Percentiles rank a stretch among this genome's conserved stretches.
Evolutionary conservation across 75 land plant species (phyloP).

Genomic region (Azolla pinnata): DNA sequence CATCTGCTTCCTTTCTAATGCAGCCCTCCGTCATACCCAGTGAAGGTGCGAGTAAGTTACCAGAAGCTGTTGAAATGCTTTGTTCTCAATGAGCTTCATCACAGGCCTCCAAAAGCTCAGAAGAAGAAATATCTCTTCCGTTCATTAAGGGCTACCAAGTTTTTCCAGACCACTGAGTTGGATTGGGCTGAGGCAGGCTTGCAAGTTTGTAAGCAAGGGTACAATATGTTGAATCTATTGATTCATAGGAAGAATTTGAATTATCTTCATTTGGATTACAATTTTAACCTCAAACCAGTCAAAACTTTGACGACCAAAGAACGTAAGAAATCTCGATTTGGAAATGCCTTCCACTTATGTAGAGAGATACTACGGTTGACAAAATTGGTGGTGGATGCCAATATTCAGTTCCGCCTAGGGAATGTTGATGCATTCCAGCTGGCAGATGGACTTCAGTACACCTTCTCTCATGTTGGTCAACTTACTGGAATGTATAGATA

Average conservation of each 20-base stretch:
- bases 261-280: conserved; percentile 95
- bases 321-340: conserved; percentile 96
- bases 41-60: conserved; percentile 95
- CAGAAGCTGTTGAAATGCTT: conserved; percentile 93
- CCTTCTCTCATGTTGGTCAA: conserved; percentile 98
- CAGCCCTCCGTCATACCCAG: conserved; percentile 98
- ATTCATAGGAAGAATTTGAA: conserved; percentile 96
- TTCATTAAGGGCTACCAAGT: conserved; percentile 88
- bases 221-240: conserved; percentile 95
- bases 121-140: conserved; percentile 95
- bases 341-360: conserved; percentile 97
- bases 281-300: conserved; percentile 95
- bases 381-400: conserved; percentile 98
- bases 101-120: conserved; percentile 96
- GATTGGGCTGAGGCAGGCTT: conserved; percentile 99
- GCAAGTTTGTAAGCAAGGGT: conserved; percentile 97
- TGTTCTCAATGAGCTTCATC: conserved; percentile 94
- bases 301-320: conserved; percentile 99
- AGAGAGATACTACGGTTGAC: conserved; percentile 93
- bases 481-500: conserved; percentile 98
- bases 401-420: conserved; percentile 91
- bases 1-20: too few relatives aligned
- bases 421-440: conserved; percentile 98
- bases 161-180: conserved; percentile 93
- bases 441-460: conserved; percentile 98